Evolutionary conservation across 805 yeast species (phyloP).

Genomic region (Cyberlindnera maclurae): DNA sequence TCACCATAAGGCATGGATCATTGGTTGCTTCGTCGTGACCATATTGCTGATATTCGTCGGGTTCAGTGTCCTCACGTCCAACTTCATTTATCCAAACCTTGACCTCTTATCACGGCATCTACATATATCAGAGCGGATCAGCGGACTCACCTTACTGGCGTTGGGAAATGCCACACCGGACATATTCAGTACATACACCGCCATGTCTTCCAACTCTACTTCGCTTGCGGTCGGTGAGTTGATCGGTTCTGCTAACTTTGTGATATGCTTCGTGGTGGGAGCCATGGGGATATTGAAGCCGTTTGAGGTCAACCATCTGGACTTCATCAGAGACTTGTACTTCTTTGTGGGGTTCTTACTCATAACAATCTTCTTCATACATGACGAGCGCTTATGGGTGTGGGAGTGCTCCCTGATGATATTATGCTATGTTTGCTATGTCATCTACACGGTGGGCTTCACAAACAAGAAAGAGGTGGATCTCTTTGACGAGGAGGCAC

Average conservation of each 20-base stretch:
- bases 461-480: slow-evolving; percentile 33
- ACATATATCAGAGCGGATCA: slow-evolving; percentile 63
- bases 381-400: slow-evolving; percentile 47
- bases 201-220: slow-evolving; percentile 64
- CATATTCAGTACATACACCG: slow-evolving; percentile 74
- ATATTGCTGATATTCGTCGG: slow-evolving; percentile 39
- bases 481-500: slow-evolving; percentile 6
- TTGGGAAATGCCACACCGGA: slow-evolving; percentile 94
- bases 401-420: slow-evolving; percentile 55
- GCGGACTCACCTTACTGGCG: slow-evolving; percentile 84
- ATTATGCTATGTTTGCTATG: slow-evolving; percentile 50
- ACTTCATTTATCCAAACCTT: slow-evolving; percentile 74
- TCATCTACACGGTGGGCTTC: slow-evolving; percentile 35
- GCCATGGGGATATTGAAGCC: slow-evolving; percentile 65
- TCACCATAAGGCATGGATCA: not conserved
- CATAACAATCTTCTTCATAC: slow-evolving; percentile 43
- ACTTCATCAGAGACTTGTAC: slow-evolving; percentile 54
- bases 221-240: slow-evolving; percentile 84
- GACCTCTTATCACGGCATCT: slow-evolving; percentile 55
- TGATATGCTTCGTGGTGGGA: slow-evolving; percentile 76
- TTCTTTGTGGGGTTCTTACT: slow-evolving; percentile 48
- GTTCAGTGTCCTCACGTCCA: slow-evolving; percentile 76
- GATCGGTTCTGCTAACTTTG: slow-evolving; percentile 84
- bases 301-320: slow-evolving; percentile 43
- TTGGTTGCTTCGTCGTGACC: slow-evolving; percentile 7